These are phyloP conservation scores for Inga leiocalycina DNA, from an alignment of 306 rosid genomes.

Conservation along the genomic window DNA sequence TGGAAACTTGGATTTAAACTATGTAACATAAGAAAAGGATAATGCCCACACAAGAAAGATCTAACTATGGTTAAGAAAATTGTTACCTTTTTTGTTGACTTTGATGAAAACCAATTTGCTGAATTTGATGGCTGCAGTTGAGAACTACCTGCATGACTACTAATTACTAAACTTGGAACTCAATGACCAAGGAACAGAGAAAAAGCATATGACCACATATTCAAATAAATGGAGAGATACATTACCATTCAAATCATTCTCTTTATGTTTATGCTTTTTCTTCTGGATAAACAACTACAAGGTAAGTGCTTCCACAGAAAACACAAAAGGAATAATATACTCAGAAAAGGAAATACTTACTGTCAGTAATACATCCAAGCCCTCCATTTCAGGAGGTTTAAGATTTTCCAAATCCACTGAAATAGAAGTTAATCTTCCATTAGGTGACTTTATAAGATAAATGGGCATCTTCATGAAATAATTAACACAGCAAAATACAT, in stretches of 20 bases:
- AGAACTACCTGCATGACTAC: conserved; percentile 53
- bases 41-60: not conserved
- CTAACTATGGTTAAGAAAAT: not conserved
- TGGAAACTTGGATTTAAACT: not conserved
- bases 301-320: conserved; percentile 19
- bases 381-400: conserved; percentile 80
- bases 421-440: conserved; percentile 36
- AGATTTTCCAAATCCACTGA: conserved; percentile 56
- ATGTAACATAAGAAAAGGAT: conserved; percentile 5
- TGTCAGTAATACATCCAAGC: conserved; percentile 56
- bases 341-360: conserved; percentile 44
- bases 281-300: conserved; percentile 53
- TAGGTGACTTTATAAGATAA: not conserved
- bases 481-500: conserved; percentile 1
- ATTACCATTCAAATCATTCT: conserved; percentile 51
- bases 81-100: conserved; percentile 68
- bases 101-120: conserved; percentile 70
- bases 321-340: not conserved
- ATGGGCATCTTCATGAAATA: conserved; percentile 15
- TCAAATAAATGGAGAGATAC: conserved; percentile 31
- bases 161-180: conserved; percentile 26
- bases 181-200: conserved; percentile 13
- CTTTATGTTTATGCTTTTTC: conserved; percentile 58
- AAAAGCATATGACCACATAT: not conserved
- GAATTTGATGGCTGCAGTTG: conserved; percentile 49